Conservation (phyloP, 768 basidiomycete genomes). For the Mycena kentingensis region DNA sequence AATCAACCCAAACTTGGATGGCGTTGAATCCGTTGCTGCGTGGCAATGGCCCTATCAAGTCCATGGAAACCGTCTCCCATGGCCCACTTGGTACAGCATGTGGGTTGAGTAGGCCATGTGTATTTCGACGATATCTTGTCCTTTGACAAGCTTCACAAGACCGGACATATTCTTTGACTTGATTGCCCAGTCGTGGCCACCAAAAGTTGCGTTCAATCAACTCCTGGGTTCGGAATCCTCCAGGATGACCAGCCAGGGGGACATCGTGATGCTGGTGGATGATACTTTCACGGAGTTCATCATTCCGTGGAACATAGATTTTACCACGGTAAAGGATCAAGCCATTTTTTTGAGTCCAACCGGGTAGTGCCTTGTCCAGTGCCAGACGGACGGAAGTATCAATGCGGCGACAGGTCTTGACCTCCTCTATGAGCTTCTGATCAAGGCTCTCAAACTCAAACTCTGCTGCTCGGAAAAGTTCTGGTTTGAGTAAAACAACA, state of each 20-base stretch:
- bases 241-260: constrained; percentile 32
- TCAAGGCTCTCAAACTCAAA: too few species aligned
- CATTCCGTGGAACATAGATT: constrained; percentile 16
- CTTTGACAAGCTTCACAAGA: constrained; percentile 28
- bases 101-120: constrained; percentile 26
- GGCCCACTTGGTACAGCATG: constrained; percentile 18
- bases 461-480: too few species aligned
- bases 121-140: constrained; percentile 33
- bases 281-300: constrained; percentile 17
- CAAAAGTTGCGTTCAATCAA: constrained; percentile 25
- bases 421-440: too few species aligned
- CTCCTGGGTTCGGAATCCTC: constrained; percentile 29
- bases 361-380: neutral
- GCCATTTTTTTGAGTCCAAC: neutral
- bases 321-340: neutral
- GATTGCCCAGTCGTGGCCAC: constrained; percentile 7
- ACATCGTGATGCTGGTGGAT: constrained; percentile 30
- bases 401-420: too few species aligned
- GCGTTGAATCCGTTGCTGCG: neutral
- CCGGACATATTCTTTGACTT: too few species aligned
- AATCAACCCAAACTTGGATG: neutral
- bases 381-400: too few species aligned
- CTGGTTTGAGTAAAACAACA: too few species aligned
- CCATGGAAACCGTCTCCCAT: too few species aligned
- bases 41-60: too few species aligned